phyloP scores from a whole-genome alignment of 225 moss, liverwort and hornwort genomes.

The Physcomitrellopsis africana region DNA sequence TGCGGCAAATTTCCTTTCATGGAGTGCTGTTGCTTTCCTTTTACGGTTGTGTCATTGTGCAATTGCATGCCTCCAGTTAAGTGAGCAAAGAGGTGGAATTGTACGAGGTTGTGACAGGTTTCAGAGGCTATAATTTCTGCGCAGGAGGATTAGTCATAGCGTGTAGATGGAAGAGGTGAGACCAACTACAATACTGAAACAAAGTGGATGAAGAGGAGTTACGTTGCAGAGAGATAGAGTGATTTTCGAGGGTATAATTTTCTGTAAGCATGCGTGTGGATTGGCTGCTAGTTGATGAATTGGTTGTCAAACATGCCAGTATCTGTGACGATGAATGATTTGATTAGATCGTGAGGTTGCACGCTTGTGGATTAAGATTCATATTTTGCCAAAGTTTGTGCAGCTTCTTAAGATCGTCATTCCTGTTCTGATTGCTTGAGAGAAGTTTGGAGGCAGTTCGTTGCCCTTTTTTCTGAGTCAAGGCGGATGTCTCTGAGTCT shows the following conservation, averaged over 20 bases:
- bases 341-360: neutral
- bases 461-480: slow-evolving; percentile 15
- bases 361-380: neutral
- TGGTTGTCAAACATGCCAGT: neutral
- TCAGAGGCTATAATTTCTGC: no score
- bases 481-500: slow-evolving; percentile 7
- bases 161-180: neutral
- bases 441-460: neutral
- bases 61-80: slow-evolving; percentile 1
- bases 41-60: slow-evolving; percentile 11
- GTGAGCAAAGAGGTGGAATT: slow-evolving; percentile 16
- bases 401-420: neutral
- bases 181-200: neutral
- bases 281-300: neutral
- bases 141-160: slow-evolving; percentile 1
- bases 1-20: neutral
- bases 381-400: neutral
- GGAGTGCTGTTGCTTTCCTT: neutral
- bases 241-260: no score
- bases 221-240: slow-evolving; percentile 1
- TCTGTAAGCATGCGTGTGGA: neutral
- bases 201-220: neutral
- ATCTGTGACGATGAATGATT: neutral
- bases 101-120: neutral
- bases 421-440: neutral